Evolutionary conservation across 768 basidiomycete genomes (phyloP).

Genomic region (Boletus reticuloceps): DNA sequence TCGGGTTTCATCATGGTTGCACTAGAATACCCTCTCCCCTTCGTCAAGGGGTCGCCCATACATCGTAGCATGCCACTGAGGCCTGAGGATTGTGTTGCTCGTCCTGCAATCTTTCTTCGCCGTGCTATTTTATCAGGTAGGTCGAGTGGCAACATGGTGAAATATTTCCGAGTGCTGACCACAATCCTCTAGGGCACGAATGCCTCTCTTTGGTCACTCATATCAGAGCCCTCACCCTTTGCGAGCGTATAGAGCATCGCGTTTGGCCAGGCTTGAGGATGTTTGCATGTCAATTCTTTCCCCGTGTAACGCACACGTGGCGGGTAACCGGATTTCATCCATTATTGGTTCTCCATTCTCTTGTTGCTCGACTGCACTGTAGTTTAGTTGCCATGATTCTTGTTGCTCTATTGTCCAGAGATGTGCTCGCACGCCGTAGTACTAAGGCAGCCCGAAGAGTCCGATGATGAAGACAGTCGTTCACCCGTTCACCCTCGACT

Average conservation of each 20-base stretch:
- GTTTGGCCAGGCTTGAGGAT: slow-evolving; percentile 42
- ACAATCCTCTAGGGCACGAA: slow-evolving; percentile 68
- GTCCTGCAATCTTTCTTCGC: background rate
- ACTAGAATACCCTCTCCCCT: slow-evolving; percentile 67
- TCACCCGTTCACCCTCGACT: no score
- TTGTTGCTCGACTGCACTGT: background rate
- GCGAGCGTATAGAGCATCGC: slow-evolving; percentile 50
- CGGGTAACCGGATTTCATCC: no score
- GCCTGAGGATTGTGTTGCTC: no score
- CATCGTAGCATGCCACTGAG: background rate
- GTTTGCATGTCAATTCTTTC: no score
- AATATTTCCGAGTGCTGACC: background rate
- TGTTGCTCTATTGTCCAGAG: background rate
- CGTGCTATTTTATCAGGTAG: no score
- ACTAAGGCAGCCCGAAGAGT: no score
- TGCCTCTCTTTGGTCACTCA: slow-evolving; percentile 76
- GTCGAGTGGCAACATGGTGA: no score
- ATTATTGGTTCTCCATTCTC: no score
- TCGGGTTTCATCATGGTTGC: no score
- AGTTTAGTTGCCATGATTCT: background rate
- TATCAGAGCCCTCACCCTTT: slow-evolving; percentile 54
- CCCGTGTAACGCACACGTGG: no score
- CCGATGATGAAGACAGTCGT: no score
- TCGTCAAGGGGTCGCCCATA: slow-evolving; percentile 50
- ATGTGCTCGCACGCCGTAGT: slow-evolving; percentile 14